Evolutionary conservation across 78 protist species (phyloP), one percentile per base, ranked within the genome.

Genomic region (Emiliania huxleyi): DNA sequence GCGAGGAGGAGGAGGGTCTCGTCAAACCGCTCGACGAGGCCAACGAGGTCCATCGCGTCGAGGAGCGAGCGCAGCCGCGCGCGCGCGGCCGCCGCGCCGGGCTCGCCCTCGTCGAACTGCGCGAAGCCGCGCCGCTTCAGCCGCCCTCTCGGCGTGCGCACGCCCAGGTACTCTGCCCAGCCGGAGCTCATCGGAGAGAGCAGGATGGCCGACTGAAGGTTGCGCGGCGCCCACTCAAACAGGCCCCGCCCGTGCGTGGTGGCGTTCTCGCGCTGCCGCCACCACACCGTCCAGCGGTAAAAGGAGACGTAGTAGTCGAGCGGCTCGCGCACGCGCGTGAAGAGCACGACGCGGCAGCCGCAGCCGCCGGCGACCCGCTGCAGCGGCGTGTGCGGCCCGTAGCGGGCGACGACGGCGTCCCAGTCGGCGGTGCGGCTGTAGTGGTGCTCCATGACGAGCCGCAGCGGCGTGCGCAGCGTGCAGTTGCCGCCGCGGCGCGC

Each of bases 281-380:
- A 44, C 56, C 5, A 23, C n/a, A 81, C 52, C n/a, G 89, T 81
- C 89, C 89, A 81, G 26, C 89, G 49, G 38, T 44, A 81, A 56
- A 42, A 81, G 56, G 89, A 81, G 56, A 25, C 0, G 89, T 81
- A 81, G 89, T 26, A 81, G 40, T 26, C 0, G 29, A 19, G 8
- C 89, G 89, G 89, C 40, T 29, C 40, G 35, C 89, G 89, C 56
- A 81, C 29, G 2, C 89, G 49, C 56, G 89, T 81, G 43, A 43
- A 0, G 49, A 81, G 89, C 25, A 44, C 56, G 40, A 81, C 56
- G 40, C 23, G 0, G 55, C 89, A 81, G 18, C 38, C 40, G 89
- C 89, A 33, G 35, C 35, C 18, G 19, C 29, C 37, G 0, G 56
- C 89, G 37, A 26, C 42, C 22, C 18, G 49, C 48, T 18, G 56